Conservation (phyloP, 2,329 filamentous ascomycete species). For the Xylaria polymorpha region DNA sequence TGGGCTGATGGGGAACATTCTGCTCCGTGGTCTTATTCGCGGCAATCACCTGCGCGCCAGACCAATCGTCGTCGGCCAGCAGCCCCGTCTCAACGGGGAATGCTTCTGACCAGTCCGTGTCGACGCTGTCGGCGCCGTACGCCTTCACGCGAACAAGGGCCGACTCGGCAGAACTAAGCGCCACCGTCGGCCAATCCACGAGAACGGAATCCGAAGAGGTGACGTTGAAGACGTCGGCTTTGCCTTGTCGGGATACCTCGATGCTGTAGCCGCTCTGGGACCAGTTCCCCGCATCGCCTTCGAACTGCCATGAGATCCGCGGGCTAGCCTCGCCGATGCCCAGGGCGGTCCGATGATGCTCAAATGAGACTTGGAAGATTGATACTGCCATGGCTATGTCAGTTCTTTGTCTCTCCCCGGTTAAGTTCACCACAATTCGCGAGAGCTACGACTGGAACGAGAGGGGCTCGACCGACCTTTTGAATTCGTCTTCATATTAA, state of each 20-base stretch:
- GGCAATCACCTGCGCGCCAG: slow-evolving; percentile 48
- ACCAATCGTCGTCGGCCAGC: slow-evolving; percentile 49
- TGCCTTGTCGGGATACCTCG: slow-evolving; percentile 50
- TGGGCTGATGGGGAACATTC: slow-evolving; percentile 47
- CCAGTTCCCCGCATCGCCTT: slow-evolving; percentile 55
- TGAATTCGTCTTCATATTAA: slow-evolving; percentile 26
- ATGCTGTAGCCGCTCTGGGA: slow-evolving; percentile 58
- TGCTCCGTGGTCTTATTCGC: slow-evolving; percentile 48
- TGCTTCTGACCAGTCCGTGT: slow-evolving; percentile 50
- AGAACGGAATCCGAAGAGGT: slow-evolving; percentile 55
- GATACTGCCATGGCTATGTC: slow-evolving; percentile 51
- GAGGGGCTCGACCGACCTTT: slow-evolving; percentile 26
- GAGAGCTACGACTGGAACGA: neutral
- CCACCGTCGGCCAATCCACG: slow-evolving; percentile 57
- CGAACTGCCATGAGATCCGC: slow-evolving; percentile 61
- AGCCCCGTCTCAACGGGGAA: slow-evolving; percentile 53
- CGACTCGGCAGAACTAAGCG: slow-evolving; percentile 49
- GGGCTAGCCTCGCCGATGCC: slow-evolving; percentile 59
- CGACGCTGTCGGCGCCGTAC: slow-evolving; percentile 43
- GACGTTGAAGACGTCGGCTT: slow-evolving; percentile 42
- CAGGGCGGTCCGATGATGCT: slow-evolving; percentile 56
- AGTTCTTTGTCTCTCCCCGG: slow-evolving; percentile 13
- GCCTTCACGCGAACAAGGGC: slow-evolving; percentile 53
- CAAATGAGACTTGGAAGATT: slow-evolving; percentile 55
- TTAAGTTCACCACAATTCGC: neutral